Evolutionary conservation across 331 rosid species (phyloP), one percentile per base, ranked within the genome.

Genomic region (Spiraea crenata): DNA sequence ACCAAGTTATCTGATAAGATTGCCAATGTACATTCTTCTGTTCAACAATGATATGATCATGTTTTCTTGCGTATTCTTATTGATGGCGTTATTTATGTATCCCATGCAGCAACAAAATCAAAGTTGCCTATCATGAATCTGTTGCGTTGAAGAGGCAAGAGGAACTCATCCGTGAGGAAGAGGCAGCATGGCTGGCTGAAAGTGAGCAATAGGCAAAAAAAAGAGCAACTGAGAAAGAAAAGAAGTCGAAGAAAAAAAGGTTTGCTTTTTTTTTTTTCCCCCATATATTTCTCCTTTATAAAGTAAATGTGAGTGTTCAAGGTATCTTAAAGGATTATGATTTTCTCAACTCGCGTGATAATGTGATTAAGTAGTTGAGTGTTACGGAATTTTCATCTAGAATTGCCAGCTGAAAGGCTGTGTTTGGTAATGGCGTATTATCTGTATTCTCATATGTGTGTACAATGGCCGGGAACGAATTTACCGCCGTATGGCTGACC

Each of bases 161-260:
- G 82, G 99, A 95, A 71, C 98, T 95, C 79, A 95, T 95, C 69
- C 99, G 98, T 50, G 99, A 95, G 85, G 99, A 95, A 88, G 99
- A 95, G 85, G 99, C 95, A 48, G 97, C 97, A 8, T 83, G 97
- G 90, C 92, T 59, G 70, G 99, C 96, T 76, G 99, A 89, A 83
- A 85, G 84, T 51, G 96, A 89, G 65, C 98, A 79, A 81, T 91
- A 88, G 86, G 85, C 89, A 72, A 95, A 83, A 74, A 96, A 98
- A 38, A 80, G 89, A 75, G 84, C 77, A 38, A 82, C 83, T 76
- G 99, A 91, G 59, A 87, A 85, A 87, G 97, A 95, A 72, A 91
- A 91, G 83, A 95, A 89, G 81, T 80, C 88, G 20, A 95, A 95
- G 93, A 95, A 91, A 83, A 95, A 86, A 57, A 89, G 96, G 99